A percentile compares a stretch with the other conserved stretches of the same genome.
Evolutionary conservation across 169 alveolate genomes (phyloP).

Genomic region (Cytauxzoon felis): DNA sequence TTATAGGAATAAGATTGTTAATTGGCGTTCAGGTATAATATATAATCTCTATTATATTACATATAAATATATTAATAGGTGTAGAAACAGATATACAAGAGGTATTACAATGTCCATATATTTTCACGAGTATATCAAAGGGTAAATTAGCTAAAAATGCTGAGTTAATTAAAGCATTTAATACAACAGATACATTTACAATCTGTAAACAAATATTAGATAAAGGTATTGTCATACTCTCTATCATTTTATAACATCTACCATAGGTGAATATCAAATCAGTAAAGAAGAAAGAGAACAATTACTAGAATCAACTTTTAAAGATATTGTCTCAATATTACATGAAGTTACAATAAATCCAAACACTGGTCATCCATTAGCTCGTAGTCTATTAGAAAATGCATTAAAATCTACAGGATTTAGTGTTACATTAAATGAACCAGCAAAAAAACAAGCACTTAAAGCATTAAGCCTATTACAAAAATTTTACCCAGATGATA

Average conservation of each 20-base stretch:
- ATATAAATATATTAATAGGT: constrained; percentile 61
- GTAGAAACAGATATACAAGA: constrained; percentile 88
- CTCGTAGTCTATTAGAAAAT: constrained; percentile 79
- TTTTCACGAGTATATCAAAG: constrained; percentile 90
- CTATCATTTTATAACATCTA: background rate
- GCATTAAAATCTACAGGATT: constrained; percentile 73
- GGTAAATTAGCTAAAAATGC: constrained; percentile 90
- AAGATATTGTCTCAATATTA: constrained; percentile 75
- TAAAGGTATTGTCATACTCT: constrained; percentile 76
- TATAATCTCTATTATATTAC: background rate
- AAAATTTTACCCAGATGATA: constrained; percentile 73
- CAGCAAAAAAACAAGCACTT: constrained; percentile 80
- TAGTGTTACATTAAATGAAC: constrained; percentile 74
- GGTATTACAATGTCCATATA: constrained; percentile 87
- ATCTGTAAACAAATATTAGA: constrained; percentile 87
- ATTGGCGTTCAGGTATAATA: constrained; percentile 84
- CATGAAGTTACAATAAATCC: constrained; percentile 81
- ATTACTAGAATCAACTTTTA: constrained; percentile 72
- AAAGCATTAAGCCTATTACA: constrained; percentile 75
- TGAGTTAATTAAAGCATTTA: constrained; percentile 84
- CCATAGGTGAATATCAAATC: constrained; percentile 78
- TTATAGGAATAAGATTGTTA: constrained; percentile 90
- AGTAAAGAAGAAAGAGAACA: constrained; percentile 83
- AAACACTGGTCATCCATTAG: constrained; percentile 80
- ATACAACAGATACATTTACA: constrained; percentile 77